Conservation (phyloP, 1,139 yeast genomes). For the Geotrichum fermentans region DNA sequence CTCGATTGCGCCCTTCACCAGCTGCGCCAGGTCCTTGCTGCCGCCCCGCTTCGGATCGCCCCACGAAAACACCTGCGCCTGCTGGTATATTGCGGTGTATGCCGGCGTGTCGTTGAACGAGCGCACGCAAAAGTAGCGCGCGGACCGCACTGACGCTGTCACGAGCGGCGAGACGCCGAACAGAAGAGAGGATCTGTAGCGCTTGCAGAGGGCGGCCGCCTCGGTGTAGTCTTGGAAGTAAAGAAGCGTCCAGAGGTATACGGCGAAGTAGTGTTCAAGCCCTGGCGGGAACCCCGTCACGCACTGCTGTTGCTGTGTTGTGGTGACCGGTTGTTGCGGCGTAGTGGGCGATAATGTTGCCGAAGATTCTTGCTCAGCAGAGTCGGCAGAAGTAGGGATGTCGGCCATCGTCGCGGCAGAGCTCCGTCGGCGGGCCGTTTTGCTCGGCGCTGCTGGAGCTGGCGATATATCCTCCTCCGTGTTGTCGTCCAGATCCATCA, state of each 20-base stretch:
- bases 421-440: not conserved
- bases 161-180: conserved; percentile 13
- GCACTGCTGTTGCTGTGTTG: not conserved
- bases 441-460: not conserved
- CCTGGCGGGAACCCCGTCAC: conserved; percentile 10
- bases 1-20: conserved; percentile 10
- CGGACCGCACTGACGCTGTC: conserved; percentile 6
- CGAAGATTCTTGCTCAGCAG: not conserved
- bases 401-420: too few species aligned
- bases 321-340: not conserved
- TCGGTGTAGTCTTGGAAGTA: conserved; percentile 14
- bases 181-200: conserved; percentile 9
- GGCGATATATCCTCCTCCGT: not conserved
- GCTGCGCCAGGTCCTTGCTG: conserved; percentile 10
- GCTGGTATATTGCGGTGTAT: conserved; percentile 8
- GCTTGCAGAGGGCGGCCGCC: conserved; percentile 4
- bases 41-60: conserved; percentile 13
- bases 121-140: not conserved
- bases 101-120: conserved; percentile 12
- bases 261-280: conserved; percentile 16
- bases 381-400: not conserved
- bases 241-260: conserved; percentile 16
- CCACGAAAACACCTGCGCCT: conserved; percentile 8
- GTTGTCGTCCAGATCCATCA: conserved; percentile 5
- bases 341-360: not conserved